Base-by-base conservation (phyloP, 176 grass and related monocot species). In the Oryza meridionalis region DNA sequence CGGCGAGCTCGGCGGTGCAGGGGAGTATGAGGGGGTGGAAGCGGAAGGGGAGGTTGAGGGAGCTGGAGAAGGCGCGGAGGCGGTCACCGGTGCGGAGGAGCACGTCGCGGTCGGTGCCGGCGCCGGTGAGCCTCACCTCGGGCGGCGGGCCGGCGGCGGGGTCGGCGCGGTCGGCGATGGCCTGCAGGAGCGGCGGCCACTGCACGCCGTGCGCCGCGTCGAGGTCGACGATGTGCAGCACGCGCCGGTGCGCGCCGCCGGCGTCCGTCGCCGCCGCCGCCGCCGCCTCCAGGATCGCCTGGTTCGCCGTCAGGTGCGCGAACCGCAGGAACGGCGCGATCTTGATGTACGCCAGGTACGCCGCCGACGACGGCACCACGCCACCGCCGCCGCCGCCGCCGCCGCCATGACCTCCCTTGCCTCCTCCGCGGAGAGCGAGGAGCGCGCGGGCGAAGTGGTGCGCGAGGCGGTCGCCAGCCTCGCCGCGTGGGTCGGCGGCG, bases 111-210 rank as follows among this genome's bases (percentile, higher is more conserved):
- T 95, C 87, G 31, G 81, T 64, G 0, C 95, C 95, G 6, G 91
- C 81, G 19, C 95, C 95, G 40, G 95, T 98, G 91, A 98, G 86
- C 64, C 95, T 85, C 47, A 98, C 86, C 69, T 94, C 90, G 2
- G 88, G 90, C 10, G 82, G 95, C 10, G 82, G 95, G 24, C 89
- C 88, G 33, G 87, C 59, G 13, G 17, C 49, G 0, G 69, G 79
- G 43, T 91, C 89, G 10, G 86, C 79, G 22, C 89, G 86, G 45
- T 84, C 82, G 5, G 87, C 89, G 11, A 95, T 91, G 58, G 92
- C 95, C 77, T 98, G 95, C 19, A 98, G 95, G 29, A 98, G 95
- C 70, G 89, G 90, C 14, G 95, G 90, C 95, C 95, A 95, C 81
- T 98, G 95, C 78, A 98, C 82, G 76, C 95, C 95, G 67, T 95